Conservation (phyloP, 768 basidiomycete genomes). For the Agrocybe praecox region DNA sequence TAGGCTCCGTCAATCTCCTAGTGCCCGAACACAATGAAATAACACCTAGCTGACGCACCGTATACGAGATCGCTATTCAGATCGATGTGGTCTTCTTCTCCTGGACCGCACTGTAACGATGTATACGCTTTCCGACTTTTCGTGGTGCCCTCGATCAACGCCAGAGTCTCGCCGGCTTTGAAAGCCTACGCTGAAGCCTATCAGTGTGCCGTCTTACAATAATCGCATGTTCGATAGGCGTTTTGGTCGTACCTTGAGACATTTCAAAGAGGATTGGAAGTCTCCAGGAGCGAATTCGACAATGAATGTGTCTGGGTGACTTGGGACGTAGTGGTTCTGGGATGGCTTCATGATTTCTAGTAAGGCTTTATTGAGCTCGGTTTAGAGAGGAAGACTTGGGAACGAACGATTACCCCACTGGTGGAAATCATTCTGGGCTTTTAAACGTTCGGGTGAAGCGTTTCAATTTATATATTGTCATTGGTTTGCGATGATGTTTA, state of each 20-base stretch:
- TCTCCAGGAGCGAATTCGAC: slow-evolving; percentile 39
- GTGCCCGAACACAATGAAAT: too few relatives aligned
- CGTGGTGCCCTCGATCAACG: slow-evolving; percentile 30
- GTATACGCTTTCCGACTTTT: slow-evolving; percentile 45
- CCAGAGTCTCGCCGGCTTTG: slow-evolving; percentile 37
- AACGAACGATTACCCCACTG: too few relatives aligned
- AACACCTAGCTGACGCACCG: slow-evolving; percentile 35
- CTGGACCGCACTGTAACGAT: slow-evolving; percentile 53
- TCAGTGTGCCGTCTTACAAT: too few relatives aligned
- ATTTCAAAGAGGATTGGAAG: slow-evolving; percentile 36
- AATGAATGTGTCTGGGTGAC: slow-evolving; percentile 32
- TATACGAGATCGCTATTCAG: slow-evolving; percentile 64
- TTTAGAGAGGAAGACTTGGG: not conserved
- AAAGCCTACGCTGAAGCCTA: too few relatives aligned
- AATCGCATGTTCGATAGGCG: not conserved
- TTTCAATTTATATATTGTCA: too few relatives aligned
- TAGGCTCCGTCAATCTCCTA: too few relatives aligned
- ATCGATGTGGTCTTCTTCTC: slow-evolving; percentile 50
- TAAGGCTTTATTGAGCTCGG: not conserved
- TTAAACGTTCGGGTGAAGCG: not conserved
- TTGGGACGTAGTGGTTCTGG: slow-evolving; percentile 31
- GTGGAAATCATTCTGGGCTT: not conserved
- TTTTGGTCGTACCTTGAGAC: slow-evolving; percentile 30
- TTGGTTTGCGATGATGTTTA: too few relatives aligned
- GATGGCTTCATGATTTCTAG: slow-evolving; percentile 25